Evolutionary conservation across 106 monocot genomes (phyloP), one percentile per base, ranked within the genome.

Genomic region (Gastrodia elata): DNA sequence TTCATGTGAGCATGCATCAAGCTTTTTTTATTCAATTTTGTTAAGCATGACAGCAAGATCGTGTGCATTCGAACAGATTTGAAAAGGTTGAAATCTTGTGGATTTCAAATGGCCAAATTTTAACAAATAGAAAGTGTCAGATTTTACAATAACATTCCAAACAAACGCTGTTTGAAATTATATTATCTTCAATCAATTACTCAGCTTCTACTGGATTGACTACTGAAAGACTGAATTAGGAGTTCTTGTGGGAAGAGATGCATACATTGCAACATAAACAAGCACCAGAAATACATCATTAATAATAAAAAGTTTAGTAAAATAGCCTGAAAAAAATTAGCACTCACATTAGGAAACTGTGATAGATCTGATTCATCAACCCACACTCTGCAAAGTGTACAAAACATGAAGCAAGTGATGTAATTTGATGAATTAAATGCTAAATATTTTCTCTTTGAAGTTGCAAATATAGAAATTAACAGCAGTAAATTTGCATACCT

Each of bases 321-420:
- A n/a, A n/a, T n/a, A 35, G 33, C 40, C 39, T 4, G 24, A 55
- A 37, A 22, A 37, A 57, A 20, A 18, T 59, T 72, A 46, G 39
- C 58, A 83, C 89, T 86, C 68, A 89, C 89, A 81, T 78, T 18
- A 64, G 83, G 34, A 65, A 89, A 86, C 25, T 78, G 76, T 52
- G 81, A 83, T 40, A 86, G 76, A 40, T 81, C 55, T 71, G 41
- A 70, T 58, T 78, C 78, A 79, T 86, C 72, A 49, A 82, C 71
- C 89, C 85, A 89, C 39, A 76, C 76, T 71, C 86, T 89, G 71
- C 44, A 80, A 68, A 52, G 27, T 76, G 52, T 49, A 75, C 52
- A 55, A 72, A 35, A 81, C 33, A 13, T 71, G 10, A 36, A 67
- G 8, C 11, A 28, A 40, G 16, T 69, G 40, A 40, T 24, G 27